These are phyloP conservation scores for Blastocystis sp. DNA, from an alignment of 352 stramenopile species.

Conservation along the genomic window DNA sequence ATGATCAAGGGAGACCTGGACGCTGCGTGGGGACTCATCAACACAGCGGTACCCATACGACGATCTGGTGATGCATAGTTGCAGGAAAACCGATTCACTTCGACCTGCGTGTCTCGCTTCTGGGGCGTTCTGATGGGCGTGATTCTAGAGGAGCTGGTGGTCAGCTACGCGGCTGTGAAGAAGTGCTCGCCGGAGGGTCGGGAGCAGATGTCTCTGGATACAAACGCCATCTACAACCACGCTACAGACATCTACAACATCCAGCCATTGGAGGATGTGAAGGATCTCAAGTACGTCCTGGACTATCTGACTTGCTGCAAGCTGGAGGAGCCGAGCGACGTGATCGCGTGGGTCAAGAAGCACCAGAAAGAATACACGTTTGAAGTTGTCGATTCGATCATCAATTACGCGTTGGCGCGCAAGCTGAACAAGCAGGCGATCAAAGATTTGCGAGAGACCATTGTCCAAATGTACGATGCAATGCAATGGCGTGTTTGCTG, in stretches of 20 bases:
- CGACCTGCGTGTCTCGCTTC: constrained; percentile 30
- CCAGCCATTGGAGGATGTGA: constrained; percentile 31
- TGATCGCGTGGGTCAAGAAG: constrained; percentile 50
- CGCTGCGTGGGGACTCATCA: not conserved
- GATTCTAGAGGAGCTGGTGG: constrained; percentile 27
- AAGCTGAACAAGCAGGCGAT: constrained; percentile 57
- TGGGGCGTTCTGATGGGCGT: constrained; percentile 46
- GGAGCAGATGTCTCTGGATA: constrained; percentile 48
- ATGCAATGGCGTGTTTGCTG: constrained; percentile 33
- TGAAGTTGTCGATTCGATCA: constrained; percentile 39
- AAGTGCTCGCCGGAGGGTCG: constrained; percentile 55
- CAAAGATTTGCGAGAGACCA: constrained; percentile 29
- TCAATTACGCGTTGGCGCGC: constrained; percentile 46
- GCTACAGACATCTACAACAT: constrained; percentile 17
- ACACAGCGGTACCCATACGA: not conserved
- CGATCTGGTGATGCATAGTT: not conserved
- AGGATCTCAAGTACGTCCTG: constrained; percentile 57
- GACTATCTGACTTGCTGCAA: constrained; percentile 49
- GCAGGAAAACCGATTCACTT: not conserved
- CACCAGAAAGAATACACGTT: constrained; percentile 6
- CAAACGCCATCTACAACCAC: constrained; percentile 26
- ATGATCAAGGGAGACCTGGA: constrained; percentile 35
- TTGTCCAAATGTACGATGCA: not conserved
- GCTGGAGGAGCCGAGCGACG: constrained; percentile 25
- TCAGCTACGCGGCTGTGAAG: constrained; percentile 21